A percentile compares a stretch with the other conserved stretches of the same genome.
These are phyloP conservation scores for Melaleuca quinquenervia DNA, from an alignment of 345 rosid genomes.

Conservation along the genomic window DNA sequence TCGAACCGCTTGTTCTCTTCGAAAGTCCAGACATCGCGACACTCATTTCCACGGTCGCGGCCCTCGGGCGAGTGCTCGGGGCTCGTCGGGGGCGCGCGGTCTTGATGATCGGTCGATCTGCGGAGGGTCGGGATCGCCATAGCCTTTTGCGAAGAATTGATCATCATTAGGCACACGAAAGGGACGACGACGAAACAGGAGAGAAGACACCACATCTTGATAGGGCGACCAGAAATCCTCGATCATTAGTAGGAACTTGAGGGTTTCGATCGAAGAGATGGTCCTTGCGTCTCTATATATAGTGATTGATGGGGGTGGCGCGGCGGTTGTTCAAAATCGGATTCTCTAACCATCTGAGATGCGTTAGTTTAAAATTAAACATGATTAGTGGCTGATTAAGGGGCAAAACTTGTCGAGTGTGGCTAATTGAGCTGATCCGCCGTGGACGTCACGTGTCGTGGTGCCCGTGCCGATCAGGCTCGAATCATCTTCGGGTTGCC, in stretches of 20 bases:
- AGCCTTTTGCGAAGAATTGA: background rate
- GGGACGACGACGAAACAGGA: background rate
- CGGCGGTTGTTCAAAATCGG: background rate
- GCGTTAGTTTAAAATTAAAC: background rate
- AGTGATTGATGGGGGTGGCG: background rate
- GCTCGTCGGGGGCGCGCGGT: background rate
- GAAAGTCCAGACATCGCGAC: background rate
- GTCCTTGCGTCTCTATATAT: background rate
- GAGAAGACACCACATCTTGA: background rate
- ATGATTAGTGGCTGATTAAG: background rate
- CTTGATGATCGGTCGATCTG: background rate
- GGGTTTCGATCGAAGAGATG: background rate
- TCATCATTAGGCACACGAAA: background rate
- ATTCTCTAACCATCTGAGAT: background rate
- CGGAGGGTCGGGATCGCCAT: background rate
- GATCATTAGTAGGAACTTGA: background rate
- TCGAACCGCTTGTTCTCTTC: constrained; percentile 4
- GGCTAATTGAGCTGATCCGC: background rate
- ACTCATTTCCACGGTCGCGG: background rate
- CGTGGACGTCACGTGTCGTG: too few relatives aligned
- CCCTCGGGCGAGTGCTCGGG: background rate
- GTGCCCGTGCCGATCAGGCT: too few relatives aligned
- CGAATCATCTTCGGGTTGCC: too few relatives aligned
- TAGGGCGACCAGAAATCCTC: background rate
- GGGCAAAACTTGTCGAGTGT: too few relatives aligned